phyloP scores from a whole-genome alignment of 306 rosid species.

The Pterocarpus macrocarpus region DNA sequence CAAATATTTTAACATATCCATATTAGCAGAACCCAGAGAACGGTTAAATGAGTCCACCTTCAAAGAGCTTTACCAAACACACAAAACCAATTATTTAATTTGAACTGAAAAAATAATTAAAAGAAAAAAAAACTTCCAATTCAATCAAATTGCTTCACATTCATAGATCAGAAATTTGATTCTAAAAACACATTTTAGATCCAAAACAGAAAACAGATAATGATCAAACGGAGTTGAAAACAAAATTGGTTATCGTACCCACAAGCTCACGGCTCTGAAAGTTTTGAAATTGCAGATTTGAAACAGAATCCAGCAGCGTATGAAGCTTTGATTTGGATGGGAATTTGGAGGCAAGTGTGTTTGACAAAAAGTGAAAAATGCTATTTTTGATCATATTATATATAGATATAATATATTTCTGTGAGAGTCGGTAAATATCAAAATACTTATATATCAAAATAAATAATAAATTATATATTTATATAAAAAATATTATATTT shows the following conservation, averaged over 20 bases:
- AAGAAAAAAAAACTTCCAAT: neutral
- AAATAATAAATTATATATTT: too few relatives aligned
- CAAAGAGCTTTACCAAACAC: constrained; percentile 12
- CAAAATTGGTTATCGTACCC: constrained; percentile 33
- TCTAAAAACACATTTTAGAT: constrained; percentile 41
- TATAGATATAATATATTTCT: too few relatives aligned
- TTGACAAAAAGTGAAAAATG: constrained; percentile 19
- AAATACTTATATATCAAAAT: too few relatives aligned
- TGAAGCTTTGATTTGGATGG: constrained; percentile 7
- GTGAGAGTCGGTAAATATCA: too few relatives aligned
- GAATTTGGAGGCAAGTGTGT: constrained; percentile 7
- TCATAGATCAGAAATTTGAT: constrained; percentile 5
- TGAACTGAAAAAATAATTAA: neutral
- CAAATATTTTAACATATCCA: neutral
- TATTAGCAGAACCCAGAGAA: constrained; percentile 30
- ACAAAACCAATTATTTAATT: constrained; percentile 14
- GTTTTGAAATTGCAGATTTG: constrained; percentile 43
- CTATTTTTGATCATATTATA: too few relatives aligned
- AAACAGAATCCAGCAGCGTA: constrained; percentile 36
- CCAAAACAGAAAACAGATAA: constrained; percentile 29
- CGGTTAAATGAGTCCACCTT: constrained; percentile 25
- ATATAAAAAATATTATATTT: too few relatives aligned
- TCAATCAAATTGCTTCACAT: constrained; percentile 11
- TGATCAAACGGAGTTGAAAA: neutral
- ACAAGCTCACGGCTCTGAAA: constrained; percentile 31